These are phyloP conservation scores for Fusarium pseudograminearum DNA, from an alignment of 2,329 filamentous ascomycete genomes.

Conservation along the genomic window DNA sequence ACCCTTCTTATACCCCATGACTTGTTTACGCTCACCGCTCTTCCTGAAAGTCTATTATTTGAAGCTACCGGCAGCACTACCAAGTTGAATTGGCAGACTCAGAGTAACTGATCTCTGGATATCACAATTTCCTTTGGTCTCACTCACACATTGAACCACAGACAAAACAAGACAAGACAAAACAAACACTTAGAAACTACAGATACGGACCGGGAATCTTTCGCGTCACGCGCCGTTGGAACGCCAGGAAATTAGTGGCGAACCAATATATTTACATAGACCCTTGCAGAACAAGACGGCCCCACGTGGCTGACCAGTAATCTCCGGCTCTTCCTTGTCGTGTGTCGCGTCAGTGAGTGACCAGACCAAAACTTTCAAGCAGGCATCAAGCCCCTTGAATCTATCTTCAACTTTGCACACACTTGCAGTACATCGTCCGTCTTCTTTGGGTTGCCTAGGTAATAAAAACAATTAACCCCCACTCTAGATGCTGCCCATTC, in stretches of 20 bases:
- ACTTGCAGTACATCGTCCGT: slow-evolving; percentile 25
- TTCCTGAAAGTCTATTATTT: slow-evolving; percentile 13
- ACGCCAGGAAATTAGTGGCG: slow-evolving; percentile 33
- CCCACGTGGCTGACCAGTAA: slow-evolving; percentile 33
- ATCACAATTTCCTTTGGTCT: slow-evolving; percentile 17
- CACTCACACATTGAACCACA: neutral
- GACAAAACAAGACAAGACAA: neutral
- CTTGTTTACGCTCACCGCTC: slow-evolving; percentile 28
- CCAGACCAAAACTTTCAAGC: slow-evolving; percentile 25
- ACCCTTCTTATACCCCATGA: slow-evolving; percentile 23
- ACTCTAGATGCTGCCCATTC: slow-evolving; percentile 1
- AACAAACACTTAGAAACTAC: neutral
- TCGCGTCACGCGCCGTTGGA: slow-evolving; percentile 21
- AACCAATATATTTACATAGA: slow-evolving; percentile 31
- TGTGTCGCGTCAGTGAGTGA: slow-evolving; percentile 29
- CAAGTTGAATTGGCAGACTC: slow-evolving; percentile 14
- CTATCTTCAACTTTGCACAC: slow-evolving; percentile 24
- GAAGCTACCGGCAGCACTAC: slow-evolving; percentile 15
- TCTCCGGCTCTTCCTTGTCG: slow-evolving; percentile 15
- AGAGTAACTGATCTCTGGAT: slow-evolving; percentile 6
- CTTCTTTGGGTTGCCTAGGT: slow-evolving; percentile 29
- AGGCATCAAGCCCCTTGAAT: slow-evolving; percentile 29
- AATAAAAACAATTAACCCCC: slow-evolving; percentile 24
- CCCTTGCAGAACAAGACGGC: slow-evolving; percentile 21
- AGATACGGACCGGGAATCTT: neutral